phyloP scores from a whole-genome alignment of 305 asterid species.

The Fraxinus latifolia region DNA sequence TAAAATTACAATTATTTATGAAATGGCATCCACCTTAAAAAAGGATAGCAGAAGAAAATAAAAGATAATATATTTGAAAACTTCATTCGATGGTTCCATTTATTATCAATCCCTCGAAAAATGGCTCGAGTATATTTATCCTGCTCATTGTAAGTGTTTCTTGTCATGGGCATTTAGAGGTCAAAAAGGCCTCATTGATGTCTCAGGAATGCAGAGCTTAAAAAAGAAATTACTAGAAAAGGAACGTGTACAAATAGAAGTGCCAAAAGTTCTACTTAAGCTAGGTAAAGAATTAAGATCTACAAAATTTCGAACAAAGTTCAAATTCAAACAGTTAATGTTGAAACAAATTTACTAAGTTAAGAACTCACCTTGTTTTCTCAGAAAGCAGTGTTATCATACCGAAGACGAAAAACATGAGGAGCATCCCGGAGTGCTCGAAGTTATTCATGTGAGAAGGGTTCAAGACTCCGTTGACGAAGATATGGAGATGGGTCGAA shows the following conservation, averaged over 20 bases:
- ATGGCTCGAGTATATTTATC: not conserved
- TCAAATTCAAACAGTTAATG: not conserved
- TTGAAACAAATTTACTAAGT: not conserved
- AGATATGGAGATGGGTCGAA: slow-evolving; percentile 81
- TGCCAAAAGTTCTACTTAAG: not conserved
- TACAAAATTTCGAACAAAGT: not conserved
- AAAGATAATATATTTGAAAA: not conserved
- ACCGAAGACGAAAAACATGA: slow-evolving; percentile 89
- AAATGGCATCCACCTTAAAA: not conserved
- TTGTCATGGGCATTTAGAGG: not conserved
- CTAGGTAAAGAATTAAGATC: not conserved
- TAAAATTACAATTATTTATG: not conserved
- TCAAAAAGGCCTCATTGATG: not conserved
- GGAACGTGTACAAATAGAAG: not conserved
- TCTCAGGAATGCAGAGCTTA: not conserved
- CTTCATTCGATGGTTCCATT: not conserved
- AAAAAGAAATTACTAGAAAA: not conserved
- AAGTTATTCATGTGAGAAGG: slow-evolving; percentile 89
- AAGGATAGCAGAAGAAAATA: not conserved
- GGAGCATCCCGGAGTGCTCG: slow-evolving; percentile 96
- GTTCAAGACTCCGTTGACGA: slow-evolving; percentile 75
- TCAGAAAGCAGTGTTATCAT: slow-evolving; percentile 60
- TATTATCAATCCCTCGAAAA: not conserved
- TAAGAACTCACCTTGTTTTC: slow-evolving; percentile 68
- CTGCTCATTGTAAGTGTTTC: not conserved